Conservation (phyloP, 163 green algal genomes). For the Scenedesmus sp. region DNA sequence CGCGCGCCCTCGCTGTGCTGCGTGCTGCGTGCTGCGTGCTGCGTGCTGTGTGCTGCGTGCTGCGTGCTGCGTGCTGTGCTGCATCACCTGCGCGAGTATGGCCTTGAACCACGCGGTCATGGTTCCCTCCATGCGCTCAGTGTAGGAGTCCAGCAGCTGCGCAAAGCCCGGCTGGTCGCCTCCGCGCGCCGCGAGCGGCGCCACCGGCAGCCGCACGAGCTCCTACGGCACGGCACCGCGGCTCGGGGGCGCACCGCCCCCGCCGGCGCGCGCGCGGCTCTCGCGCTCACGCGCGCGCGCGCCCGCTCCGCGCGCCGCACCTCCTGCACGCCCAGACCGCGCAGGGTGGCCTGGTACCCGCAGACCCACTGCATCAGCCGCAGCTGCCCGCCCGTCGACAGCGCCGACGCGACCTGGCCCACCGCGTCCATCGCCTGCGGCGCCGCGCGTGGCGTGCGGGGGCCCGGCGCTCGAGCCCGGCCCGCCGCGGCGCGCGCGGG, state of each 20-base stretch:
- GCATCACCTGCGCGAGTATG: constrained; percentile 82
- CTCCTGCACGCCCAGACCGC: constrained; percentile 79
- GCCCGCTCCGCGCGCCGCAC: not conserved
- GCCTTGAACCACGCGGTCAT: constrained; percentile 84
- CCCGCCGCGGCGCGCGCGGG: too few relatives aligned
- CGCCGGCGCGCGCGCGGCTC: too few relatives aligned
- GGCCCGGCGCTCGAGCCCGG: too few relatives aligned
- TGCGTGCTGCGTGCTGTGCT: too few relatives aligned
- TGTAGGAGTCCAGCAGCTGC: constrained; percentile 83
- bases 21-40: too few relatives aligned
- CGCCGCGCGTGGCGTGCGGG: too few relatives aligned
- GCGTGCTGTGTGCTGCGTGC: too few relatives aligned
- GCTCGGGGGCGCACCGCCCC: too few relatives aligned
- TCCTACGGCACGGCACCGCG: constrained; percentile 50
- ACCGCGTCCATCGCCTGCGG: constrained; percentile 56
- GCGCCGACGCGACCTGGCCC: constrained; percentile 41
- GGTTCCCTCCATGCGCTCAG: constrained; percentile 68
- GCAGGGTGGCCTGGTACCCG: constrained; percentile 70
- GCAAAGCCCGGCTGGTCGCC: constrained; percentile 40
- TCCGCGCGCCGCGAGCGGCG: constrained; percentile 33
- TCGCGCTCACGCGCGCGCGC: too few relatives aligned
- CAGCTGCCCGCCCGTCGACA: constrained; percentile 52
- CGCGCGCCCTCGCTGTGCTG: not conserved
- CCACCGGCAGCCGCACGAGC: constrained; percentile 49
- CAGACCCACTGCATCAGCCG: constrained; percentile 62